These are phyloP conservation scores for Strobilomyces echinocephalus DNA, from an alignment of 768 basidiomycete species.

Conservation along the genomic window DNA sequence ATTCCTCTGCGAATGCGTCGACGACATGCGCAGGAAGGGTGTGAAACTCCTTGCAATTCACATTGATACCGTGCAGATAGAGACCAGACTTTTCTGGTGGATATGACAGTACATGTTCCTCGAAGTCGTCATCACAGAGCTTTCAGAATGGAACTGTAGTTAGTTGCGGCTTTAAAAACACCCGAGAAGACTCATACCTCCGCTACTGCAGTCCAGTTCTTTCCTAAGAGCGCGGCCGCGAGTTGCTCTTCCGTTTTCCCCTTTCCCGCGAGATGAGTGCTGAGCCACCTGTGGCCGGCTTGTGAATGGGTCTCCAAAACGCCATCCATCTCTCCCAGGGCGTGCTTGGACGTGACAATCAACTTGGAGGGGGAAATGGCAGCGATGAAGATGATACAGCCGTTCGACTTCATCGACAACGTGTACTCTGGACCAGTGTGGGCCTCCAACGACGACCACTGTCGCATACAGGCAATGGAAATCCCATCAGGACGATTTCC, in stretches of 20 bases:
- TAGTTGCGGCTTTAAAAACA: not conserved
- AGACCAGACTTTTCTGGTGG: constrained; percentile 79
- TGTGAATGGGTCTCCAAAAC: constrained; percentile 64
- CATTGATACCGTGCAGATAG: constrained; percentile 89
- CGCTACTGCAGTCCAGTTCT: constrained; percentile 84
- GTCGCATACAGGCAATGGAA: not conserved
- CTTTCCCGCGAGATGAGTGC: constrained; percentile 46
- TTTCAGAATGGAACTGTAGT: constrained; percentile 27
- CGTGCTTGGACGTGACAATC: constrained; percentile 89
- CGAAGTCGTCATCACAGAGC: constrained; percentile 97
- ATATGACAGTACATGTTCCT: constrained; percentile 92
- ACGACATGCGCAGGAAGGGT: constrained; percentile 68
- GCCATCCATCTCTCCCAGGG: constrained; percentile 56
- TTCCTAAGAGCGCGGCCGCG: constrained; percentile 69
- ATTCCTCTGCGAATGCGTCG: constrained; percentile 77
- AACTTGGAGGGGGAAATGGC: constrained; percentile 72
- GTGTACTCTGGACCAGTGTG: constrained; percentile 77
- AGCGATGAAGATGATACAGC: constrained; percentile 94
- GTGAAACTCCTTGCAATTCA: constrained; percentile 56
- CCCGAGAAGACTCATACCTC: constrained; percentile 54
- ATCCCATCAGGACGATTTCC: not conserved
- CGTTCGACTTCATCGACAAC: constrained; percentile 90
- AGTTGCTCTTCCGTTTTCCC: constrained; percentile 71
- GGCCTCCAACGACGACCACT: constrained; percentile 74
- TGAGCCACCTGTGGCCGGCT: constrained; percentile 81